Evolutionary conservation across 176 grass and related monocot genomes (phyloP).

Genomic region (Rhynchospora tenuis): DNA sequence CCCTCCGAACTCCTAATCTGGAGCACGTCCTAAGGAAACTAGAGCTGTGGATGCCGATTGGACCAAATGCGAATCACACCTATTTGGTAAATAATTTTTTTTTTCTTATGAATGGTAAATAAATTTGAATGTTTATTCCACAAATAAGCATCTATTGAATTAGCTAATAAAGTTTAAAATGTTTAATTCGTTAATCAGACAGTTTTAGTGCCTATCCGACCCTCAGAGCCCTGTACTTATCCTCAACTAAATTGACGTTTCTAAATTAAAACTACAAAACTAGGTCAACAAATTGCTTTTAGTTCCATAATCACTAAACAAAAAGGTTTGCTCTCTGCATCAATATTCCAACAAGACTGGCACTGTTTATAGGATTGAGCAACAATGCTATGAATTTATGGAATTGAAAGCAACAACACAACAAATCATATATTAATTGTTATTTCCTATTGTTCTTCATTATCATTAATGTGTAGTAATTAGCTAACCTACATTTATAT

Average conservation of each 20-base stretch:
- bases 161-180: too few relatives aligned
- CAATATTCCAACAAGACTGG: neutral
- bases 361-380: neutral
- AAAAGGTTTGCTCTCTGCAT: neutral
- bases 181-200: too few relatives aligned
- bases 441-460: too few relatives aligned
- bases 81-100: too few relatives aligned
- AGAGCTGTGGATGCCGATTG: too few relatives aligned
- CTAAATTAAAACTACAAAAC: neutral
- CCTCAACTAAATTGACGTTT: neutral
- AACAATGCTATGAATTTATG: neutral
- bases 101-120: too few relatives aligned
- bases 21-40: too few relatives aligned
- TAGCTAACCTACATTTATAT: neutral
- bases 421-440: neutral
- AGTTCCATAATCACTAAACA: neutral
- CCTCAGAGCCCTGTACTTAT: neutral
- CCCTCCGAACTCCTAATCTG: too few relatives aligned
- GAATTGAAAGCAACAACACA: neutral
- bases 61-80: too few relatives aligned
- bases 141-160: too few relatives aligned
- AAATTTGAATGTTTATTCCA: too few relatives aligned
- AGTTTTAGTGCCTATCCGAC: too few relatives aligned
- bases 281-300: neutral
- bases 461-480: neutral